Evolutionary conservation across 2,329 filamentous ascomycete species (phyloP), one percentile per base, ranked within the genome.

Genomic region (Ceratocystis harringtonii): DNA sequence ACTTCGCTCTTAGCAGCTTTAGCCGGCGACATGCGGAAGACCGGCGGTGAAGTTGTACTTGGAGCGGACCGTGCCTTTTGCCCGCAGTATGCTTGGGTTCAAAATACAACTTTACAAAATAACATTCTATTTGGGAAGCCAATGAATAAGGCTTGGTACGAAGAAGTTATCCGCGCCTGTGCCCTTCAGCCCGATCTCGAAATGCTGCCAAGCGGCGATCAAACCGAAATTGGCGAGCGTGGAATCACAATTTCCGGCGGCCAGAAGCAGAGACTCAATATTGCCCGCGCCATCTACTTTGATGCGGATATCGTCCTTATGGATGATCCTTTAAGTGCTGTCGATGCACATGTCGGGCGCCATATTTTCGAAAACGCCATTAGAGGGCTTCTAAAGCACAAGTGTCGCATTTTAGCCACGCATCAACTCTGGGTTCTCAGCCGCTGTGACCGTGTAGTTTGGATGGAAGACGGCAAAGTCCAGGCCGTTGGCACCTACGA

Each of bases 71-170:
- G 92, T 68, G 90, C 92, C 0, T 96, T 96, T 71, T 97, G 94
- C 69, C 92, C 92, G 0, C 92, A 99, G 73, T 96, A 96, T 72
- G 90, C 94, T 0, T 99, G 94, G 94, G 96, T 99, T 61, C 92
- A 97, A 72, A 97, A 97, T 71, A 81, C 90, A 0, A 89, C 87
- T 0, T 82, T 97, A 2, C 85, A 84, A 68, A 84, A 96, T 43
- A 99, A 99, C 71, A 95, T 99, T 67, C 76, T 90, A 0, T 97
- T 97, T 71, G 92, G 92, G 10, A 92, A 90, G 70, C 82, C 84
- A 0, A 83, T 87, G 76, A 80, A 95, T 63, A 80, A 80, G 66
- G 76, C 78, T 2, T 96, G 92, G 92, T 95, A 96, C 72, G 81
- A 87, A 57, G 77, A 88, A 63, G 91, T 96, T n/a, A 80, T 96